phyloP scores from a whole-genome alignment of 2,329 filamentous ascomycete species.

The Fusarium sp. region DNA sequence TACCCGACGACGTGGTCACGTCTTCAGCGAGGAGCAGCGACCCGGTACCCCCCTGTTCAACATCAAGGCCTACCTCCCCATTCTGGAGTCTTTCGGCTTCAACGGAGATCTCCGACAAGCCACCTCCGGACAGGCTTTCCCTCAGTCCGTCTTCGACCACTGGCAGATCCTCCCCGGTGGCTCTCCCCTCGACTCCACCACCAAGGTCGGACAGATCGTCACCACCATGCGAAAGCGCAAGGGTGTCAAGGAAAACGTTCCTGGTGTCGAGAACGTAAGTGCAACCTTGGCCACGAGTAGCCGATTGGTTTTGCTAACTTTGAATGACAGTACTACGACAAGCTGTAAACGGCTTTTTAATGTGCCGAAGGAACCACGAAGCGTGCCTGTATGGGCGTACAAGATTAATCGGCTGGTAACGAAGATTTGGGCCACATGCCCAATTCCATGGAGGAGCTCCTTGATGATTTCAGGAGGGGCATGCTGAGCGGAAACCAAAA shows the following conservation, averaged over 20 bases:
- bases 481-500: conserved; percentile 49
- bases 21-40: conserved; percentile 98
- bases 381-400: conserved; percentile 55
- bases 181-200: conserved; percentile 82
- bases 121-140: conserved; percentile 98
- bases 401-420: conserved; percentile 53
- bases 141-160: conserved; percentile 98
- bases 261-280: conserved; percentile 95
- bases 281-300: background rate
- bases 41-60: conserved; percentile 99
- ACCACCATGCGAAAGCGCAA: conserved; percentile 96
- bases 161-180: conserved; percentile 97
- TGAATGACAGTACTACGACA: conserved; percentile 86
- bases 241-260: conserved; percentile 97
- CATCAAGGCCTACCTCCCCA: conserved; percentile 96
- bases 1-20: conserved; percentile 97
- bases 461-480: conserved; percentile 40
- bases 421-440: conserved; percentile 46
- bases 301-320: conserved; percentile 37
- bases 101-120: conserved; percentile 93
- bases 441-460: conserved; percentile 42
- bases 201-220: conserved; percentile 85
- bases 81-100: conserved; percentile 99
- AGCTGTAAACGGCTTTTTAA: conserved; percentile 77
- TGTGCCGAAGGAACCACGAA: conserved; percentile 57